Percentiles rank a stretch among this genome's conserved stretches.
Conservation (phyloP, 805 yeast species). For the Metschnikowia gelsemii region DNA sequence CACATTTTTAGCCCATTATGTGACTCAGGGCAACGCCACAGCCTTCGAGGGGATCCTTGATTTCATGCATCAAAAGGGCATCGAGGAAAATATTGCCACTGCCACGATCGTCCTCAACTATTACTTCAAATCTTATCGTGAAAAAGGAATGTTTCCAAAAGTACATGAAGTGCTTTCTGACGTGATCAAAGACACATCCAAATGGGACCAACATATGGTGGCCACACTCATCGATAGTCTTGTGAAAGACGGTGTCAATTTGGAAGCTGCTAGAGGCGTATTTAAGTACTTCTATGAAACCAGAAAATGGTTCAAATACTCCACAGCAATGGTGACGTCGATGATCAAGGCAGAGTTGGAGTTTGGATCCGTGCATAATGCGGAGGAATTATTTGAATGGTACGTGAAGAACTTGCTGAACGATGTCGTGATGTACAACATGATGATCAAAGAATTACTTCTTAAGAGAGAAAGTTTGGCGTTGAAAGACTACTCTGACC, state of each 20-base stretch:
- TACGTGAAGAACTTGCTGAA: slow-evolving; percentile 36
- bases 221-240: slow-evolving; percentile 56
- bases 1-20: slow-evolving; percentile 44
- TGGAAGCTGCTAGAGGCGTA: slow-evolving; percentile 51
- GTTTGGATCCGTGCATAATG: slow-evolving; percentile 35
- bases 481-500: slow-evolving; percentile 36
- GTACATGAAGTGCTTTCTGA: slow-evolving; percentile 41
- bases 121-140: slow-evolving; percentile 46
- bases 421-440: slow-evolving; percentile 42
- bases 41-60: slow-evolving; percentile 50
- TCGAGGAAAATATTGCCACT: slow-evolving; percentile 61
- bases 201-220: slow-evolving; percentile 46
- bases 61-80: slow-evolving; percentile 40
- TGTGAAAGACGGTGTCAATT: slow-evolving; percentile 45
- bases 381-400: slow-evolving; percentile 33
- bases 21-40: slow-evolving; percentile 40
- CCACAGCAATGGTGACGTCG: slow-evolving; percentile 42
- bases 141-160: slow-evolving; percentile 44
- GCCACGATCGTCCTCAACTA: slow-evolving; percentile 58
- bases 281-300: slow-evolving; percentile 41
- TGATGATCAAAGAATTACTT: slow-evolving; percentile 35
- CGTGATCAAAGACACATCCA: slow-evolving; percentile 36
- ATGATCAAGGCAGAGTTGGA: slow-evolving; percentile 49
- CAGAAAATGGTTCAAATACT: slow-evolving; percentile 26
- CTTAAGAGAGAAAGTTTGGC: slow-evolving; percentile 39